Percentiles rank a stretch among this genome's conserved stretches.
Evolutionary conservation across 495 filamentous ascomycete genomes (phyloP).

Genomic region (Hypoxylon intermedium): DNA sequence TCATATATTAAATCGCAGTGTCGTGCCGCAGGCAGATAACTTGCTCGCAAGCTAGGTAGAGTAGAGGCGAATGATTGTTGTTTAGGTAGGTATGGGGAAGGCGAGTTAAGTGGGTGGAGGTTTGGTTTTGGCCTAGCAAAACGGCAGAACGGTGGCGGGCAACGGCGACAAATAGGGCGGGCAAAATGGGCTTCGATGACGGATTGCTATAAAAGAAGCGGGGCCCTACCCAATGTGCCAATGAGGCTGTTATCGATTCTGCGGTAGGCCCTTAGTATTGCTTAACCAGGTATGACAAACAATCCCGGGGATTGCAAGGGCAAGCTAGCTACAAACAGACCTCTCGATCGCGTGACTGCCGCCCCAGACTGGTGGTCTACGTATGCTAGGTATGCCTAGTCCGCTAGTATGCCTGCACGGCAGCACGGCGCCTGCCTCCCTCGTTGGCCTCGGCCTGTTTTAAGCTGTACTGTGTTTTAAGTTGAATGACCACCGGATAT

Average conservation of each 20-base stretch:
- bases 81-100: constrained; percentile 5
- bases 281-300: constrained; percentile 13
- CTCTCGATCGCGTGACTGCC: background rate
- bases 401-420: background rate
- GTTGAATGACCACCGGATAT: no score
- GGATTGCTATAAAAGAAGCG: constrained; percentile 8
- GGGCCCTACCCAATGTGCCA: background rate
- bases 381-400: background rate
- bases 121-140: background rate
- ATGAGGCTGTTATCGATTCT: constrained; percentile 23
- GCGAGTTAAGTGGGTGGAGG: constrained; percentile 14
- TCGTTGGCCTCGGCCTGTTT: background rate
- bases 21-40: constrained; percentile 32
- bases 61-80: background rate
- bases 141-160: constrained; percentile 1
- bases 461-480: no score
- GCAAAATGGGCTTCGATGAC: constrained; percentile 14
- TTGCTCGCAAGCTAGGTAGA: constrained; percentile 28
- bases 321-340: background rate
- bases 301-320: background rate
- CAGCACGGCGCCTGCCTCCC: background rate
- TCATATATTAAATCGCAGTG: constrained; percentile 25
- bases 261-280: background rate
- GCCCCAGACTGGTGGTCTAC: background rate
- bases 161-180: constrained; percentile 20